Conservation (phyloP, 148 eudicot species). For the Camellia sinensis region DNA sequence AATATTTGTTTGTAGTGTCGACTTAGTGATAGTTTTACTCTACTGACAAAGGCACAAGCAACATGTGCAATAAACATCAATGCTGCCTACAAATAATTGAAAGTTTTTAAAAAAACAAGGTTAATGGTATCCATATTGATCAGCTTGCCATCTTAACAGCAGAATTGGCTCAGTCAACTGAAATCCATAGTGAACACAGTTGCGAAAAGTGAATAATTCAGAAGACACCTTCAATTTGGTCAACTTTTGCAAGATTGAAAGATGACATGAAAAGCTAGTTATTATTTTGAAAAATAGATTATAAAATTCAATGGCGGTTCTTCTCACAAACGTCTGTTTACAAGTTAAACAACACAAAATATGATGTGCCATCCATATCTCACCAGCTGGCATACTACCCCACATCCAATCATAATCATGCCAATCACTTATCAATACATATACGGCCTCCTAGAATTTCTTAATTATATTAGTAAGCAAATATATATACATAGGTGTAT, state of each 20-base stretch:
- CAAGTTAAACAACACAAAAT: neutral
- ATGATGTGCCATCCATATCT: neutral
- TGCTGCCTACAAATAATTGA: neutral
- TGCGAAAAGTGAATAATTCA: neutral
- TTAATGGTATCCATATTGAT: neutral
- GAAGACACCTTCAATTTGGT: neutral
- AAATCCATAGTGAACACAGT: neutral
- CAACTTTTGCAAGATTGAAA: neutral
- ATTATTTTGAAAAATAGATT: neutral
- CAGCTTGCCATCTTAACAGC: neutral
- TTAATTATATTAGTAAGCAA: neutral
- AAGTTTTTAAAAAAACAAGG: neutral
- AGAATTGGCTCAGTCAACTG: neutral
- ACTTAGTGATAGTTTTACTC: too few species aligned
- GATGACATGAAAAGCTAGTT: neutral
- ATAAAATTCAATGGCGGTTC: neutral
- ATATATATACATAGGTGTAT: neutral
- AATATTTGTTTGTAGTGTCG: too few species aligned
- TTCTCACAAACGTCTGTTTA: constrained; percentile 1
- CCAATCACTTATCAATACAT: neutral
- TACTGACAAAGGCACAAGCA: neutral
- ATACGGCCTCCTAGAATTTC: neutral
- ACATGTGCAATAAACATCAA: neutral
- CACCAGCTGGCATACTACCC: neutral
- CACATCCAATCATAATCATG: neutral